These are phyloP conservation scores for Phaseolus lunatus DNA, from an alignment of 306 rosid species.

Conservation along the genomic window DNA sequence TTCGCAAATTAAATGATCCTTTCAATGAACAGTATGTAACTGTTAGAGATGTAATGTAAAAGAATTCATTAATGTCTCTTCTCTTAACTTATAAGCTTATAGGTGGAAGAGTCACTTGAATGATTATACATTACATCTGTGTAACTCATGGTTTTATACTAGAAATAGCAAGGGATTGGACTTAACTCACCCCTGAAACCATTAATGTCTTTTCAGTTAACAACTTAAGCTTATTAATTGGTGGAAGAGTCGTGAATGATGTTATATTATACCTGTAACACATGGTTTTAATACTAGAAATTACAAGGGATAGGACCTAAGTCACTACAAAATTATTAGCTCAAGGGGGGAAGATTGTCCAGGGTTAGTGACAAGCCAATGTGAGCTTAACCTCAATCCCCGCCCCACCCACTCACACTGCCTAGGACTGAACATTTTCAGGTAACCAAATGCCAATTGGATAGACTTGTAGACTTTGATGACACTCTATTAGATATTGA, in stretches of 20 bases:
- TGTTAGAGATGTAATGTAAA: not conserved
- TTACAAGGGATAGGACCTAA: not conserved
- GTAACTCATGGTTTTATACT: not conserved
- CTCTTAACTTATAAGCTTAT: not conserved
- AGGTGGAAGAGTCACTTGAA: not conserved
- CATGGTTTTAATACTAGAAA: not conserved
- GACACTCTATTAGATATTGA: not conserved
- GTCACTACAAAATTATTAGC: not conserved
- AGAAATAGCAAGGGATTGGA: not conserved
- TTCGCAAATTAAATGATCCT: constrained; percentile 32
- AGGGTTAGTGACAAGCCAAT: not conserved
- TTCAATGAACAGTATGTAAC: not conserved
- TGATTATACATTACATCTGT: not conserved
- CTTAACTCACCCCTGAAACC: not conserved
- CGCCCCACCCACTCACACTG: not conserved
- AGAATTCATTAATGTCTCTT: not conserved
- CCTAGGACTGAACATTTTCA: not conserved
- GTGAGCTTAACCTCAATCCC: not conserved
- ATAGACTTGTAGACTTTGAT: not conserved
- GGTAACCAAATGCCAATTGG: not conserved
- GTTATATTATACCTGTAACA: not conserved
- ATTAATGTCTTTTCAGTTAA: not conserved
- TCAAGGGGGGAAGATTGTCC: not conserved
- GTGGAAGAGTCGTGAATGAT: not conserved
- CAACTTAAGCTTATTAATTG: not conserved